Evolutionary conservation across 2,329 filamentous ascomycete species (phyloP).

Genomic region (Aspergillus fumigatus): DNA sequence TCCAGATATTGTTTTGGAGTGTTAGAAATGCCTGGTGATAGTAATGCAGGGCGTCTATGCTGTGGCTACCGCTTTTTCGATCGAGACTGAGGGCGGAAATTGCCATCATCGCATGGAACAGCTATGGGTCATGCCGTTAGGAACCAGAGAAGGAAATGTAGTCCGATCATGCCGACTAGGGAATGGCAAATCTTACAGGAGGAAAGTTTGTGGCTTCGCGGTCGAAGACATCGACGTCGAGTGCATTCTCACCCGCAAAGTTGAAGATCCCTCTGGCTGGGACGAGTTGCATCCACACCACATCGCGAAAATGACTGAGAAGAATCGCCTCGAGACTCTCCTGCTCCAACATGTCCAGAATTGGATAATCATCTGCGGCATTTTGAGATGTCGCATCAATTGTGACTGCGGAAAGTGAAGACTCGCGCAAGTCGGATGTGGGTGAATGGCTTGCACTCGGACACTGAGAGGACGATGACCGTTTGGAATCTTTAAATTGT

Average conservation of each 20-base stretch:
- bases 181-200: constrained; percentile 41
- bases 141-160: neutral
- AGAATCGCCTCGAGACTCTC: constrained; percentile 30
- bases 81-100: constrained; percentile 52
- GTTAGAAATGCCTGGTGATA: constrained; percentile 52
- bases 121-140: constrained; percentile 29
- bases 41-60: constrained; percentile 50
- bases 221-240: constrained; percentile 43
- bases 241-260: constrained; percentile 18
- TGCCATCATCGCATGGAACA: constrained; percentile 56
- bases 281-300: constrained; percentile 40
- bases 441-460: constrained; percentile 30
- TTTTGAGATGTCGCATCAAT: constrained; percentile 20
- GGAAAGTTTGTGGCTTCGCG: constrained; percentile 46
- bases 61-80: constrained; percentile 42
- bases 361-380: constrained; percentile 17
- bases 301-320: constrained; percentile 37
- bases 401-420: constrained; percentile 23
- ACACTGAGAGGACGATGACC: constrained; percentile 28
- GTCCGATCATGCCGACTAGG: neutral
- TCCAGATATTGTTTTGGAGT: constrained; percentile 42
- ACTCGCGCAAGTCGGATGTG: constrained; percentile 28
- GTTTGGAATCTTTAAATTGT: constrained; percentile 45
- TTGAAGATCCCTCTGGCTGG: constrained; percentile 15
- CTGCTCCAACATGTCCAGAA: constrained; percentile 11